Conservation (phyloP, 257 asterid species). For the Gentiana macrophylla region DNA sequence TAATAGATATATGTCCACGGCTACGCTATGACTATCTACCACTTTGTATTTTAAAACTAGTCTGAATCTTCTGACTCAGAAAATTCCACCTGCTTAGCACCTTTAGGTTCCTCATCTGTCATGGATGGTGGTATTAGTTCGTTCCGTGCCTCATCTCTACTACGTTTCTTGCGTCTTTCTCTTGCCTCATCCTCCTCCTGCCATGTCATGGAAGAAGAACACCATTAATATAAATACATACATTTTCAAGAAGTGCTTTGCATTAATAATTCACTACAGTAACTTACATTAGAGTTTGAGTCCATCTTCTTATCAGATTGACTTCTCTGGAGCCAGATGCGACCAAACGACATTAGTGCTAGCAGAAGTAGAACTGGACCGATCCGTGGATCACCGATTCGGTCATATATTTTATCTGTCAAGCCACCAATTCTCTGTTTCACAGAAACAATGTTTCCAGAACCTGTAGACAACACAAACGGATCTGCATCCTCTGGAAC, state of each 20-base stretch:
- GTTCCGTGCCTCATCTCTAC: conserved; percentile 25
- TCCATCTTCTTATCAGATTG: conserved; percentile 26
- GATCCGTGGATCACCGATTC: conserved; percentile 68
- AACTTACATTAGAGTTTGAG: conserved; percentile 21
- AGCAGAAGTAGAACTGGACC: conserved; percentile 80
- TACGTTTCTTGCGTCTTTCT: conserved; percentile 31
- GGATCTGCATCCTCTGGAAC: conserved; percentile 71
- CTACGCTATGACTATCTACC: too few relatives aligned
- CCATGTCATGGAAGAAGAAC: too few relatives aligned
- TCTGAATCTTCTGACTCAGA: conserved; percentile 62
- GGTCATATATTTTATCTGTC: conserved; percentile 25
- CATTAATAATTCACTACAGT: background rate
- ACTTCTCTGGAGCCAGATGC: conserved; percentile 58
- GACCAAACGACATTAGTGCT: conserved; percentile 63
- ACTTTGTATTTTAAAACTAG: conserved; percentile 8
- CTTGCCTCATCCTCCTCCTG: conserved; percentile 30
- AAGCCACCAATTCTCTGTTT: conserved; percentile 29
- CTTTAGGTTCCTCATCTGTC: conserved; percentile 53
- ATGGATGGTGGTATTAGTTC: conserved; percentile 66
- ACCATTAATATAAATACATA: too few relatives aligned
- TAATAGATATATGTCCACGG: too few relatives aligned
- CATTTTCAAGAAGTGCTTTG: too few relatives aligned
- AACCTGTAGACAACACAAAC: conserved; percentile 40
- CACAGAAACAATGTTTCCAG: conserved; percentile 35
- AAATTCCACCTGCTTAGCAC: conserved; percentile 47